Evolutionary conservation across 305 asterid genomes (phyloP), one percentile per base, ranked within the genome.

Genomic region (Stenogyne calaminthoides): DNA sequence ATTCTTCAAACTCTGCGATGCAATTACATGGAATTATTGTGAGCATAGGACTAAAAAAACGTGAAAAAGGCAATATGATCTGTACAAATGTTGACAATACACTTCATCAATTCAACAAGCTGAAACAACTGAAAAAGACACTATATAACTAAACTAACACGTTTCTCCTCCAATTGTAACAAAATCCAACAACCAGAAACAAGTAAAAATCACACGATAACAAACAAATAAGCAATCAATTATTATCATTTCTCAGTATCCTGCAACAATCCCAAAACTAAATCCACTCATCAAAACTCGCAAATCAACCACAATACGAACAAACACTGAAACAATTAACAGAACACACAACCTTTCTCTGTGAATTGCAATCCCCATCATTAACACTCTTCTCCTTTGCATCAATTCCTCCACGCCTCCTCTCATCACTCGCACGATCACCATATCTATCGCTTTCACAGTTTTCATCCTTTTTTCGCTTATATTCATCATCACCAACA

Each of bases 1-100:
- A 57, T 80, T 75, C 69, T 79, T 59, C 70, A 57, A 69, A 64
- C 83, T 84, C 80, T 82, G 87, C 67, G 82, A 56, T 65, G 74
- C 70, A 63, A 85, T 80, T 81, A 25, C 76, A 63, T 58, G n/a
- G 56, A 73, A 62, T 20, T 25, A 61, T 54, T 66, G 44, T 81
- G 58, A 67, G 73, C 54, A 58, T 59, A 46, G 54, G 29, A 34
- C 15, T 54, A 12, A 29, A 66, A 20, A 60, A 5, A 7, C 2
- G 47, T 22, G 56, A 61, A n/a, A n/a, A n/a, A 77, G 56, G 69
- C 49, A 71, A 54, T 69, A 27, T 67, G 78, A 71, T 61, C 36
- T 36, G 60, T 51, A 64, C 55, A 75, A 14, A 16, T 70, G 27
- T 49, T 36, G 59, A 32, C 49, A 34, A n/a, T 61, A 11, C 9